phyloP scores from a whole-genome alignment of 2,329 filamentous ascomycete genomes.

The Colletotrichum horii region DNA sequence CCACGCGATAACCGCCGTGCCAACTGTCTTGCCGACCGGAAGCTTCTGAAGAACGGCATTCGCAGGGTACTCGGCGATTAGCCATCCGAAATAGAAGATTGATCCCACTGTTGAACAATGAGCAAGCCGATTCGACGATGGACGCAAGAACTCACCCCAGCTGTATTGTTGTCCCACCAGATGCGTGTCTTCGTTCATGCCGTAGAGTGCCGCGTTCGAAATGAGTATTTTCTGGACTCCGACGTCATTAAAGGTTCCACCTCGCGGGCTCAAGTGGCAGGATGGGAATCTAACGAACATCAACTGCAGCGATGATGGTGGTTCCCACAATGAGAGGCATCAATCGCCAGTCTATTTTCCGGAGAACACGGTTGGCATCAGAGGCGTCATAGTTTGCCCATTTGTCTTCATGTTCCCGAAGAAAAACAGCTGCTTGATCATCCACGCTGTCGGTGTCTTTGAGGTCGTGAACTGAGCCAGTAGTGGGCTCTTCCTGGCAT shows the following conservation, averaged over 20 bases:
- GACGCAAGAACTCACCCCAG: not conserved
- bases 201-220: conserved; percentile 61
- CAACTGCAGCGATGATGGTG: not conserved
- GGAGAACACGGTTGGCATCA: not conserved
- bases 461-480: not conserved
- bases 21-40: not conserved
- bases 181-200: conserved; percentile 52
- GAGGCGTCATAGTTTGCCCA: not conserved
- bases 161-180: conserved; percentile 10
- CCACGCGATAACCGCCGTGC: not conserved
- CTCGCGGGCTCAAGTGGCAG: not conserved
- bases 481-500: not conserved
- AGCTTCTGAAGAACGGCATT: not conserved
- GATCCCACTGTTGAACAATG: not conserved
- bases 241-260: not conserved
- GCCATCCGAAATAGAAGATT: not conserved
- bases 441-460: not conserved
- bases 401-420: not conserved
- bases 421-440: not conserved
- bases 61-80: not conserved
- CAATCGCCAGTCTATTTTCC: conserved; percentile 12
- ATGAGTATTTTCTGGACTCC: conserved; percentile 47
- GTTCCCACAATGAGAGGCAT: conserved; percentile 7
- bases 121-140: not conserved
- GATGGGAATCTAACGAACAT: not conserved